Base-by-base conservation (phyloP, 345 rosid genomes). In the Hirschfeldia incana region DNA sequence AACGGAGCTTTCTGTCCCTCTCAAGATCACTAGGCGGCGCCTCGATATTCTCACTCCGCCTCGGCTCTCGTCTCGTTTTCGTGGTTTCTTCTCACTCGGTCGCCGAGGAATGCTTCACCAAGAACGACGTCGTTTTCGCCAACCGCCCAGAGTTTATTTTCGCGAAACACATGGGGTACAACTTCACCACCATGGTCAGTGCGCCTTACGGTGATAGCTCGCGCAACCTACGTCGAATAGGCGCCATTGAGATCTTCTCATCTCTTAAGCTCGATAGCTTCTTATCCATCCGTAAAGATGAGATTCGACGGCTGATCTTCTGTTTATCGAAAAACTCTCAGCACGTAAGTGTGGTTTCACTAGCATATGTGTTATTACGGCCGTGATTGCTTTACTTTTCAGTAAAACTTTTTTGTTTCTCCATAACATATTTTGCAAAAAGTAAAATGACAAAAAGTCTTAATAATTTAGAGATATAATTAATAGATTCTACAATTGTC, bases 211-310 rank as follows among this genome's bases (percentile, higher is more conserved):
- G 90, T 0, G 84, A 85, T 28, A 84, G 75, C 27, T 89, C 90
- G 92, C 80, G 92, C 16, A 89, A 89, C 81, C 87, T 84, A 0
- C 87, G 90, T 16, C 85, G 86, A 59, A 82, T 85, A 16, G 64
- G 78, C 8, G 21, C 87, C 13, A 15, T 77, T 3, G 87, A 85
- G 57, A 69, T 89, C 49, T 80, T 89, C 81, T 83, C 89, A 5
- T 13, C 83, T 0, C 60, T 29, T 64, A 85, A 86, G 16, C 86
- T 85, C 3, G 83, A 83, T 67, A 34, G 1, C 34, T 82, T 83
- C 57, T 3, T 51, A 1, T 16, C 73, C 16, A 67, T 80, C 36
- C 70, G 89, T 39, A 17, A 59, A 37, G 86, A 87, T 11, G 89
- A 87, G 77, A 74, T 85, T 46, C 73, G 60, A 67, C 67, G 79